phyloP scores from a whole-genome alignment of 2,329 filamentous ascomycete genomes.

The Bipolaris gigantea region DNA sequence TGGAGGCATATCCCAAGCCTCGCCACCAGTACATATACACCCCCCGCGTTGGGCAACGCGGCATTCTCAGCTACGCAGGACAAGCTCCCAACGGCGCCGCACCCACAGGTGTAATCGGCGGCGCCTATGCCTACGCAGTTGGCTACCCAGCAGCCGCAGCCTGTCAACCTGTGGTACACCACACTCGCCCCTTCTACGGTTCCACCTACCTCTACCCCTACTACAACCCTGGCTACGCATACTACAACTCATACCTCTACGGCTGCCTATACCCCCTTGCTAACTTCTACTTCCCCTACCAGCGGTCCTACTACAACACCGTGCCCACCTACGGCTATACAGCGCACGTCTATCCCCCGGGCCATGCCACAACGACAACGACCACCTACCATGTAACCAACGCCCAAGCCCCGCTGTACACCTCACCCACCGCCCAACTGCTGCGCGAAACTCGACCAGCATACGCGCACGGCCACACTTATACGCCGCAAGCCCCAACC shows the following conservation, averaged over 20 bases:
- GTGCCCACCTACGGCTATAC: conserved; percentile 26
- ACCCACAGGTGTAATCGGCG: conserved; percentile 26
- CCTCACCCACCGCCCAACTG: conserved; percentile 2
- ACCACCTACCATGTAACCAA: conserved; percentile 35
- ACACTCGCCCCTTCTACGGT: conserved; percentile 24
- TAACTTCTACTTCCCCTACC: conserved; percentile 41
- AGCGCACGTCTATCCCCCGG: conserved; percentile 31
- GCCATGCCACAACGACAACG: conserved; percentile 20
- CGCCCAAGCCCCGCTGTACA: conserved; percentile 14
- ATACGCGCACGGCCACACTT: conserved; percentile 13
- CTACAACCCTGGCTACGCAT: conserved; percentile 26
- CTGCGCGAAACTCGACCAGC: conserved; percentile 19
- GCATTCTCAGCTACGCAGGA: conserved; percentile 31
- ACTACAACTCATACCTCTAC: conserved; percentile 30
- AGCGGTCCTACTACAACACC: conserved; percentile 37
- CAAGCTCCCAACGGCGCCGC: conserved; percentile 34
- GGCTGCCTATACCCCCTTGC: conserved; percentile 38
- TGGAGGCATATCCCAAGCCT: conserved; percentile 32
- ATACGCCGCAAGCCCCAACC: conserved; percentile 7
- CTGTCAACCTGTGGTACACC: conserved; percentile 33
- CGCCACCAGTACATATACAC: conserved; percentile 39
- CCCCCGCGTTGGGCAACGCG: conserved; percentile 35
- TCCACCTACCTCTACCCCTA: conserved; percentile 16
- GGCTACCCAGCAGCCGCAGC: conserved; percentile 15
- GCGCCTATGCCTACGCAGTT: conserved; percentile 17